Evolutionary conservation across 2,329 filamentous ascomycete species (phyloP).

Genomic region (Alternaria angustiovoidea): DNA sequence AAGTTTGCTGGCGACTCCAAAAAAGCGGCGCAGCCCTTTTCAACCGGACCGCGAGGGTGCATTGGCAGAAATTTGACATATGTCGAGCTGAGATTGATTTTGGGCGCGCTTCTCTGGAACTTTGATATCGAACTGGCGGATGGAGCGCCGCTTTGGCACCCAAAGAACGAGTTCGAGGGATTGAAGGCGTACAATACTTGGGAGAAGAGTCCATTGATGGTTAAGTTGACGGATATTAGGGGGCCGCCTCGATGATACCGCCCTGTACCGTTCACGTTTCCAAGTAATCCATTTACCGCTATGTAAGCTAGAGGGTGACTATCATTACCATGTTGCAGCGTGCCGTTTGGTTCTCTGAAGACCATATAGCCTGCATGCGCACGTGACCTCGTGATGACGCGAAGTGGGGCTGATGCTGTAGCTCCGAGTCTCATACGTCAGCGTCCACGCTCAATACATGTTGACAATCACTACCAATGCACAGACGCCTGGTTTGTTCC

Average conservation of each 20-base stretch:
- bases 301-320: neutral
- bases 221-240: slow-evolving; percentile 42
- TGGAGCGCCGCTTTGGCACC: slow-evolving; percentile 39
- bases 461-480: slow-evolving; percentile 6
- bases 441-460: neutral
- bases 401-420: slow-evolving; percentile 17
- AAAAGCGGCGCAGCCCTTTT: slow-evolving; percentile 45
- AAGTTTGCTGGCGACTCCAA: slow-evolving; percentile 34
- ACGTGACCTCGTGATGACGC: slow-evolving; percentile 21
- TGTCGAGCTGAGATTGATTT: slow-evolving; percentile 44
- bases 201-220: slow-evolving; percentile 46
- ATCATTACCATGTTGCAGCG: neutral
- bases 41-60: slow-evolving; percentile 41
- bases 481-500: neutral
- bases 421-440: slow-evolving; percentile 24
- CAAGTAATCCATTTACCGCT: neutral
- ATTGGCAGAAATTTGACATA: slow-evolving; percentile 48
- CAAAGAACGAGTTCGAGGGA: slow-evolving; percentile 37
- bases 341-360: neutral
- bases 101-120: slow-evolving; percentile 45
- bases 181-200: slow-evolving; percentile 44
- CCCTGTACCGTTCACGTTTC: neutral
- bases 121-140: slow-evolving; percentile 47
- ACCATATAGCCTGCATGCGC: neutral
- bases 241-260: slow-evolving; percentile 19